phyloP scores from a whole-genome alignment of 2,329 filamentous ascomycete genomes.

The Penicillium janthinellum region DNA sequence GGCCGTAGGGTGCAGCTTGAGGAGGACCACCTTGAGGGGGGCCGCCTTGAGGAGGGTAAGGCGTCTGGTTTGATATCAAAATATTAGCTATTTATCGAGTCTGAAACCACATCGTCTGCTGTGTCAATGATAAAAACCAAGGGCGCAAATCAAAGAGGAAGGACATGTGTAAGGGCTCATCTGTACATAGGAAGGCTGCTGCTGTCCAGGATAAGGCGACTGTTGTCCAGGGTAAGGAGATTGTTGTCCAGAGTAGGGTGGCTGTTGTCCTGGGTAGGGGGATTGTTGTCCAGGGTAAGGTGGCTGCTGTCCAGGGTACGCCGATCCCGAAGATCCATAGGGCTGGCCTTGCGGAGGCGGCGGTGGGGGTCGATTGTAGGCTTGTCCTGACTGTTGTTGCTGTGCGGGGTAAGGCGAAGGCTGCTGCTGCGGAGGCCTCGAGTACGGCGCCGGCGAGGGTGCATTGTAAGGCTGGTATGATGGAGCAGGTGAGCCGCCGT shows the following conservation, averaged over 20 bases:
- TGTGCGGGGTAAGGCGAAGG: conserved; percentile 32
- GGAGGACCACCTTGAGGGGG: conserved; percentile 15
- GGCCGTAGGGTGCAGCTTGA: conserved; percentile 37
- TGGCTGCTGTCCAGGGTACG: conserved; percentile 30
- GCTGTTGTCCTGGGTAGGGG: conserved; percentile 15
- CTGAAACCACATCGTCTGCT: not conserved
- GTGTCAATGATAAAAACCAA: not conserved
- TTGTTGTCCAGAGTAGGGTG: conserved; percentile 11
- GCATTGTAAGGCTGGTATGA: conserved; percentile 41
- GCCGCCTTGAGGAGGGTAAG: conserved; percentile 34
- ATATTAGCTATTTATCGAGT: conserved; percentile 11
- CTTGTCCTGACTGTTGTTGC: conserved; percentile 25
- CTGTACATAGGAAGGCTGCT: conserved; percentile 34
- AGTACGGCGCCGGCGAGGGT: conserved; percentile 39
- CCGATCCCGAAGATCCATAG: conserved; percentile 36
- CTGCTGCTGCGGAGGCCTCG: conserved; percentile 31
- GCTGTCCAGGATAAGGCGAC: conserved; percentile 27
- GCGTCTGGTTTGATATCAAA: conserved; percentile 17
- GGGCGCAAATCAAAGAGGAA: conserved; percentile 8
- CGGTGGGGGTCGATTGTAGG: conserved; percentile 47
- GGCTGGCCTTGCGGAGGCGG: conserved; percentile 42
- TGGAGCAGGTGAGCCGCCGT: conserved; percentile 33
- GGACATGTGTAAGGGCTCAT: conserved; percentile 14
- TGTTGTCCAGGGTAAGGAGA: conserved; percentile 21
- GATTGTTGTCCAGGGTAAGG: conserved; percentile 23